Evolutionary conservation across 805 yeast species (phyloP).

Genomic region (Torulaspora franciscae): DNA sequence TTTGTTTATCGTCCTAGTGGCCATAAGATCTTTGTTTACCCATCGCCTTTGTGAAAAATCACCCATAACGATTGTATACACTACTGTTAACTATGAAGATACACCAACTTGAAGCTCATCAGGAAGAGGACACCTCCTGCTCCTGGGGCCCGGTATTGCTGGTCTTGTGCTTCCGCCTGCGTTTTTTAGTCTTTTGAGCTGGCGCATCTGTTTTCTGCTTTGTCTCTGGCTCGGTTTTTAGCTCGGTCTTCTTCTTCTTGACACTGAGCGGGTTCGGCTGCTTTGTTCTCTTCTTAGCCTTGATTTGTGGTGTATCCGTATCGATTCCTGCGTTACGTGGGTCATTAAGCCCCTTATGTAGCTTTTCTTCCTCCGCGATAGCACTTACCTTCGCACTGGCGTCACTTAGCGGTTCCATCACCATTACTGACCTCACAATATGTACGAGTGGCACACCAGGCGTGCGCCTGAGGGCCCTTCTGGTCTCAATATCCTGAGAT

Average conservation of each 20-base stretch:
- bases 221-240: conserved; percentile 1
- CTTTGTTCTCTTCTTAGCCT: conserved; percentile 49
- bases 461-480: conserved; percentile 62
- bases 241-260: conserved; percentile 56
- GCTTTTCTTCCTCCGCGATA: conserved; percentile 57
- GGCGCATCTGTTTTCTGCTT: background rate
- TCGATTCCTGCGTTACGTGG: conserved; percentile 46
- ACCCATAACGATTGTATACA: background rate
- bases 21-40: conserved; percentile 1
- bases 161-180: conserved; percentile 23
- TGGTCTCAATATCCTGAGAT: conserved; percentile 65
- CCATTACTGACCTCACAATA: conserved; percentile 87
- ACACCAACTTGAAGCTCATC: background rate
- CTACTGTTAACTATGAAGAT: background rate
- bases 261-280: conserved; percentile 89
- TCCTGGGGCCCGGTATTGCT: conserved; percentile 2
- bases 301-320: conserved; percentile 13
- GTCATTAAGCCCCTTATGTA: conserved; percentile 75
- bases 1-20: background rate
- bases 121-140: background rate
- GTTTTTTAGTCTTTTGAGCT: conserved; percentile 18
- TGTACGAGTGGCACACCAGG: conserved; percentile 91
- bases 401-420: conserved; percentile 86
- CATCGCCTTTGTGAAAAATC: conserved; percentile 4
- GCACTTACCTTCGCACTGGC: conserved; percentile 53